phyloP scores from a whole-genome alignment of 768 basidiomycete genomes.

The Rhizopogon vesiculosus region DNA sequence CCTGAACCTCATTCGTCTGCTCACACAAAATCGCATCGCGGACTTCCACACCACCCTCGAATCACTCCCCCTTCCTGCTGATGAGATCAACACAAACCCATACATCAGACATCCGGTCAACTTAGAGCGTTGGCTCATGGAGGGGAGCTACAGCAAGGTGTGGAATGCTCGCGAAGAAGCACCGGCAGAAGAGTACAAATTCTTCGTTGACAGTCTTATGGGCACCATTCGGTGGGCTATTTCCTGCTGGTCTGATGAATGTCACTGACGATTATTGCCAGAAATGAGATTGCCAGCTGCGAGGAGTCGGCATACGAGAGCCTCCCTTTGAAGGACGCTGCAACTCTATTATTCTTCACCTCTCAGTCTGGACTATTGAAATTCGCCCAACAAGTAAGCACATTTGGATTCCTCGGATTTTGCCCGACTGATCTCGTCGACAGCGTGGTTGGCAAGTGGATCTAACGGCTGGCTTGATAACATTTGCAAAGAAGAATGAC shows the following conservation, averaged over 20 bases:
- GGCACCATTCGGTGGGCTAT: conserved; percentile 78
- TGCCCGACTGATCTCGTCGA: conserved; percentile 4
- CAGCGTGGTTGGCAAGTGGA: conserved; percentile 87
- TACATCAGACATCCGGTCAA: conserved; percentile 85
- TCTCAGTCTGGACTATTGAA: conserved; percentile 70
- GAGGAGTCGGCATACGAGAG: conserved; percentile 93
- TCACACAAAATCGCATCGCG: conserved; percentile 94
- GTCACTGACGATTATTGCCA: conserved; percentile 24
- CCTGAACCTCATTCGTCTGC: conserved; percentile 89
- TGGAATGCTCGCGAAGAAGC: conserved; percentile 94
- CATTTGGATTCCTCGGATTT: background rate
- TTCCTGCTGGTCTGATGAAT: background rate
- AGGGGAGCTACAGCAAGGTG: conserved; percentile 96
- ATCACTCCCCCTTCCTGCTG: conserved; percentile 70
- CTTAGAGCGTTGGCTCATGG: conserved; percentile 97
- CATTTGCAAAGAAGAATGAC: conserved; percentile 77
- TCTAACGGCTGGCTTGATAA: conserved; percentile 61
- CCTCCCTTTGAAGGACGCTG: conserved; percentile 85
- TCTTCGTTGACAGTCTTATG: conserved; percentile 91
- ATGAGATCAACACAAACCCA: conserved; percentile 61
- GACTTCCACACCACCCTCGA: conserved; percentile 98
- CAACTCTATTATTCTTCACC: conserved; percentile 88
- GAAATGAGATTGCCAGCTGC: conserved; percentile 96
- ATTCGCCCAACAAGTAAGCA: conserved; percentile 79
- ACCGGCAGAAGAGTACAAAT: conserved; percentile 91